Evolutionary conservation across 2,329 filamentous ascomycete genomes (phyloP), one percentile per base, ranked within the genome.

Genomic region (Penicillium paneum): DNA sequence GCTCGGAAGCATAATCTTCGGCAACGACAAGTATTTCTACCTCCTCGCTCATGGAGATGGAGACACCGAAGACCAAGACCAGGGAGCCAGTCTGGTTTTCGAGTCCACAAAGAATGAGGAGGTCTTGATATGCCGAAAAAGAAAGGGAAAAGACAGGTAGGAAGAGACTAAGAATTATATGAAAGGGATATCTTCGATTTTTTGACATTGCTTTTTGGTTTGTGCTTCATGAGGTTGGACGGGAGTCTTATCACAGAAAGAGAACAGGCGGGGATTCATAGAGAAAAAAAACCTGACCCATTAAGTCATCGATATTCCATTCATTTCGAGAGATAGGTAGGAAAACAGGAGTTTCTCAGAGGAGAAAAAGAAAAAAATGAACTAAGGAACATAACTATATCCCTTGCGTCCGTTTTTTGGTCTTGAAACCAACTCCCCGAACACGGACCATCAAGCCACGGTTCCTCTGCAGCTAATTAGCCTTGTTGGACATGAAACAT

Each of bases 81-180:
- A 54, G 49, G 49, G 50, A 56, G 54, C 47, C 49, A 54, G 54
- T 54, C 58, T 54, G 60, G 60, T 61, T 64, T 63, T 61, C 61
- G 52, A 63, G 65, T 62, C 59, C 55, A 57, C 58, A 65, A 40
- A 56, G 68, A 66, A 67, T 72, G 74, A 74, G 74, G 71, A 74
- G 69, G 74, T 66, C 70, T 78, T 76, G 73, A 76, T 74, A 64
- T 72, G 73, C 75, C 75, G 10, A 41, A 44, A 48, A 26, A 3
- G 13, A 21, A 29, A 32, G 28, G 31, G 3, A 13, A 31, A 34
- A 34, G 24, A n/a, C 12, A 36, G 19, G 34, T 8, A 40, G 21
- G 1, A 12, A 38, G 34, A 36, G 19, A 44, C 39, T 43, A 42
- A 32, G 17, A 21, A 8, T 34, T 43, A 31, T 54, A 38, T 36